phyloP scores from a whole-genome alignment of 2,329 filamentous ascomycete species.

The Amylocarpus encephaloides region DNA sequence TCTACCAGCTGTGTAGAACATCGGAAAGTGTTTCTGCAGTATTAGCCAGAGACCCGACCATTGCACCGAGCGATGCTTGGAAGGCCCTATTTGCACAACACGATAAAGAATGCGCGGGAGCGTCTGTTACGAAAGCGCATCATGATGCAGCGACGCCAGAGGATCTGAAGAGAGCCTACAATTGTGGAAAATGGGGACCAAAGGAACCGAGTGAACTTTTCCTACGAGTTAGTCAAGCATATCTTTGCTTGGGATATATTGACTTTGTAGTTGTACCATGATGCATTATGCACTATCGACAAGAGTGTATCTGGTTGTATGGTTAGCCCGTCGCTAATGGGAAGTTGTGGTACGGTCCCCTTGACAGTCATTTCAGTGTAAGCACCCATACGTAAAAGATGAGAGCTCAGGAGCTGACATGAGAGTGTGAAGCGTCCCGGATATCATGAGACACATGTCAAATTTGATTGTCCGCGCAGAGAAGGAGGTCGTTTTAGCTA shows the following conservation, averaged over 20 bases:
- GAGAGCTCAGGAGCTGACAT: background rate
- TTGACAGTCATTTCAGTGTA: slow-evolving; percentile 59
- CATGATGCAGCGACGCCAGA: slow-evolving; percentile 27
- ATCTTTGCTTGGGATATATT: background rate
- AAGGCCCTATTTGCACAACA: slow-evolving; percentile 44
- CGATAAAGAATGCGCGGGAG: slow-evolving; percentile 18
- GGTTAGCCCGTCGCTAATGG: slow-evolving; percentile 51
- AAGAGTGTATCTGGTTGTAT: slow-evolving; percentile 34
- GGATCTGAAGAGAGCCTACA: slow-evolving; percentile 46
- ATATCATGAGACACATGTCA: slow-evolving; percentile 66
- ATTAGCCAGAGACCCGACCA: slow-evolving; percentile 46
- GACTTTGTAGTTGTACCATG: slow-evolving; percentile 16
- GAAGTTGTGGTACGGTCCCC: slow-evolving; percentile 56
- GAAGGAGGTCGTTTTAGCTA: slow-evolving; percentile 66
- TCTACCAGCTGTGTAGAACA: slow-evolving; percentile 47
- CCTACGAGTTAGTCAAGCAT: slow-evolving; percentile 41
- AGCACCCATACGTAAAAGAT: background rate
- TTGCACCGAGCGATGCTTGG: slow-evolving; percentile 48
- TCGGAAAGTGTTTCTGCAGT: slow-evolving; percentile 51
- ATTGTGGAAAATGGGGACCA: slow-evolving; percentile 63
- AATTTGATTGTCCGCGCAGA: slow-evolving; percentile 70
- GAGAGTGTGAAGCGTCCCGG: slow-evolving; percentile 43
- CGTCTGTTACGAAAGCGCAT: slow-evolving; percentile 17
- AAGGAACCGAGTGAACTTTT: slow-evolving; percentile 61
- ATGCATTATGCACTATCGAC: slow-evolving; percentile 18